phyloP scores from a whole-genome alignment of 306 rosid genomes.

The Trifolium repens region DNA sequence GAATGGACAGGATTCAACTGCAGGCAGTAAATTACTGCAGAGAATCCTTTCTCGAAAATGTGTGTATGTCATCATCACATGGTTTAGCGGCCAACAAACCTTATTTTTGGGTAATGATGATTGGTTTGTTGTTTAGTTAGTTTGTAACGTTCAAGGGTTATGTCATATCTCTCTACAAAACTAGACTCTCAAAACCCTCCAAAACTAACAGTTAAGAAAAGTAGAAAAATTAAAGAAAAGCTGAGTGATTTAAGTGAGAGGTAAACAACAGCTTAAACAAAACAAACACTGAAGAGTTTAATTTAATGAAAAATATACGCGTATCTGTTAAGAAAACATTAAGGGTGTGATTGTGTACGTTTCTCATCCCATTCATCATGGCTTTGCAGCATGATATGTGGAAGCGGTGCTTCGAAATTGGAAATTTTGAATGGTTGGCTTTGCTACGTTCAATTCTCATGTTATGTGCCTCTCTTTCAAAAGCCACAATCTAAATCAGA shows the following conservation, averaged over 20 bases:
- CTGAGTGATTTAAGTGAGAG: neutral
- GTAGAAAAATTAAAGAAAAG: neutral
- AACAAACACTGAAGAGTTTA: too few relatives aligned
- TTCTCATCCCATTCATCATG: slow-evolving; percentile 5
- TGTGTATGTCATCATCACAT: neutral
- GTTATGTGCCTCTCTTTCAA: too few relatives aligned
- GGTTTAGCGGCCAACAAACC: neutral
- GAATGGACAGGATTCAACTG: too few relatives aligned
- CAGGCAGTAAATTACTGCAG: too few relatives aligned
- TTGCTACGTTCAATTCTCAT: too few relatives aligned
- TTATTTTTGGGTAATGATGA: too few relatives aligned
- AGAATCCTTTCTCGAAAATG: too few relatives aligned
- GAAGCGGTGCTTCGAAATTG: too few relatives aligned
- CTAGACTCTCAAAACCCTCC: neutral
- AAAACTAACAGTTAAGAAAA: neutral
- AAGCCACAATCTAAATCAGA: too few relatives aligned
- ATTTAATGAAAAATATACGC: too few relatives aligned
- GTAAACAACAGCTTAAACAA: too few relatives aligned
- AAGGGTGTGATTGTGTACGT: neutral
- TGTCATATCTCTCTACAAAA: neutral
- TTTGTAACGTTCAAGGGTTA: neutral
- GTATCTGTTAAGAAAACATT: neutral
- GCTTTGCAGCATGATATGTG: neutral
- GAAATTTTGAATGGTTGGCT: too few relatives aligned
- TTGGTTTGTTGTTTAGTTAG: neutral